Evolutionary conservation across 371 early-diverging fungal species (phyloP), one percentile per base, ranked within the genome.

Genomic region (Antonospora locustae): DNA sequence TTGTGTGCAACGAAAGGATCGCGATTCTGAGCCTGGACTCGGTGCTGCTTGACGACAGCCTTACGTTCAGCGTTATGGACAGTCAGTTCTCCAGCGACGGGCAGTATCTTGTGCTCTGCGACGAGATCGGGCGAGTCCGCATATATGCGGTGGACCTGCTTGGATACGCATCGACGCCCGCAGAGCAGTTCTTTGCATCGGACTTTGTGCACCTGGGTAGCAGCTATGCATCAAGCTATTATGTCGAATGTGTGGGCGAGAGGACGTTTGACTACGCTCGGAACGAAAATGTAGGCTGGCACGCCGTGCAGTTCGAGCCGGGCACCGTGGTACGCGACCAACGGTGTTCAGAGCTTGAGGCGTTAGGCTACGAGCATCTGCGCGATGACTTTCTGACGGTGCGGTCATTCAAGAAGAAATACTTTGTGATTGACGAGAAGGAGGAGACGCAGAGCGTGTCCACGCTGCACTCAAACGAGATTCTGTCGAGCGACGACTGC

Each of bases 81-180:
- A 41, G 51, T 30, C 61, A 59, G 11, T 70, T 70, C 58, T 47
- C 53, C 3, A 52, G 32, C 25, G 61, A 70, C 51, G 70, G 70
- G 2, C 40, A 52, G 23, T 55, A 41, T 55, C 56, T 70, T 47
- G 50, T 70, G 17, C 28, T 57, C 17, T 29, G 55, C 12, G 63
- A 70, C 29, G 52, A 59, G 2, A 14, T 39, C 5, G 70, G 70
- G 1, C 34, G 32, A 7, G 24, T 63, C 2, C 27, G 20, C 1
- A 28, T 53, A 9, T 59, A 49, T 54, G 25, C 55, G 1, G 14
- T 60, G 22, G 28, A 24, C 20, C 7, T 16, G 9, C n/a, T 32
- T 1, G 3, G 3, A 34, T 50, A 50, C 23, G 17, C 29, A 50
- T 34, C 29, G 24, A 32, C 27, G 0, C 53, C 59, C 9, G 19